These are phyloP conservation scores for Sphaerostilbella broomeana DNA, from an alignment of 2,329 filamentous ascomycete genomes.

Conservation along the genomic window DNA sequence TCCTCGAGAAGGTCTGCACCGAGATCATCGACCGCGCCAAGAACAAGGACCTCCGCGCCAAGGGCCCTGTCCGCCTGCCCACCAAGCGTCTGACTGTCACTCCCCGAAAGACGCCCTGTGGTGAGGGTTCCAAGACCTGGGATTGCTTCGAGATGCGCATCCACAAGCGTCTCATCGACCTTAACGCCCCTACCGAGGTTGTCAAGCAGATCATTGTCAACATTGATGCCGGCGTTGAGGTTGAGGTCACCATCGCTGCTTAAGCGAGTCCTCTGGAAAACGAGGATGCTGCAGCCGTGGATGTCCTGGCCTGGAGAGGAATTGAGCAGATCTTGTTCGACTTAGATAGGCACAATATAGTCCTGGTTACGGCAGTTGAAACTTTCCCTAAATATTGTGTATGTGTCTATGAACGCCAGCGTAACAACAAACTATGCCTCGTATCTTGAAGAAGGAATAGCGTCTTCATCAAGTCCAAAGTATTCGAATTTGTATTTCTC, in stretches of 20 bases:
- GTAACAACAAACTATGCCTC: too few species aligned
- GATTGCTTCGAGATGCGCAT: conserved; percentile 98
- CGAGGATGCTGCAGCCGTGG: conserved; percentile 6
- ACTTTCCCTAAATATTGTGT: too few species aligned
- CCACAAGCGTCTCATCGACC: conserved; percentile 96
- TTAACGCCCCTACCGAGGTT: conserved; percentile 95
- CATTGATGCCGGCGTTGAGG: conserved; percentile 89
- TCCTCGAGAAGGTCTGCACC: conserved; percentile 95
- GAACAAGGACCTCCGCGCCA: conserved; percentile 96
- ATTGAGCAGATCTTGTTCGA: conserved; percentile 9
- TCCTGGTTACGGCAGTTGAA: conserved; percentile 8
- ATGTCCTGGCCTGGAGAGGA: conserved; percentile 5
- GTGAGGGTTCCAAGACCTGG: conserved; percentile 99
- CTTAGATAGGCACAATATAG: conserved; percentile 17
- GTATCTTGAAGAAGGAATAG: too few species aligned
- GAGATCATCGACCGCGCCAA: conserved; percentile 98
- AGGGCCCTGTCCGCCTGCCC: conserved; percentile 95
- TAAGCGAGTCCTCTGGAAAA: conserved; percentile 36
- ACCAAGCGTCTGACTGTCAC: conserved; percentile 96
- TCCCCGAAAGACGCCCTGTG: conserved; percentile 98
- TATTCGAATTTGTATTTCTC: not conserved
- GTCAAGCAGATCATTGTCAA: conserved; percentile 97
- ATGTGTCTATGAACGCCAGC: too few species aligned
- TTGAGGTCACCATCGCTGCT: conserved; percentile 87
- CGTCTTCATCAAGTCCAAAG: too few species aligned